phyloP scores from a whole-genome alignment of 352 stramenopile species.

The Phytopythium chamaehyphon region DNA sequence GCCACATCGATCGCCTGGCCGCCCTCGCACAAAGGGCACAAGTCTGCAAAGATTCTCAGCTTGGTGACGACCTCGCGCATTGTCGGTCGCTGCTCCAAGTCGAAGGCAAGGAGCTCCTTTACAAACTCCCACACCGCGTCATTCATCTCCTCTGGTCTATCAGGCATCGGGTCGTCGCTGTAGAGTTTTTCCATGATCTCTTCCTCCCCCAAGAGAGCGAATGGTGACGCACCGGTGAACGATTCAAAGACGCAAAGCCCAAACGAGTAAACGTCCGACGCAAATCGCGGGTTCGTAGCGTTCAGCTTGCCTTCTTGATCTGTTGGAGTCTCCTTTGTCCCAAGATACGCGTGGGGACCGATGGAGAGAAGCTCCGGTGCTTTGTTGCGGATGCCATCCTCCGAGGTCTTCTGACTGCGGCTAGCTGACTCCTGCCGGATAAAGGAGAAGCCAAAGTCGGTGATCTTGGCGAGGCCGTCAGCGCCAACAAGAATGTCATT shows the following conservation, averaged over 20 bases:
- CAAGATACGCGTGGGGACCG: background rate
- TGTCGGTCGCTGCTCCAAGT: conserved; percentile 12
- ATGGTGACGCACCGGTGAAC: conserved; percentile 27
- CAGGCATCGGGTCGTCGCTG: conserved; percentile 10
- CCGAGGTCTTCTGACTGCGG: conserved; percentile 5
- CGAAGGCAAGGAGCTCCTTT: conserved; percentile 3
- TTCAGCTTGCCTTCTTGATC: background rate
- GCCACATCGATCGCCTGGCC: background rate
- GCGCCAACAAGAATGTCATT: conserved; percentile 11
- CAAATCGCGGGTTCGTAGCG: conserved; percentile 18
- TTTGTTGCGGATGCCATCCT: conserved; percentile 3
- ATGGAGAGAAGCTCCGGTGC: conserved; percentile 6
- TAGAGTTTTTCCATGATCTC: conserved; percentile 20
- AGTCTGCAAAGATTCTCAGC: conserved; percentile 12
- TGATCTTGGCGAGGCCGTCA: conserved; percentile 13
- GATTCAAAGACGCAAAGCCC: conserved; percentile 45
- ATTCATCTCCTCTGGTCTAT: conserved; percentile 7
- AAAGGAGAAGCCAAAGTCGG: conserved; percentile 16
- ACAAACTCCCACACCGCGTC: conserved; percentile 17
- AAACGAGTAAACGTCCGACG: conserved; percentile 37
- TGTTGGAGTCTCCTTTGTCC: conserved; percentile 10
- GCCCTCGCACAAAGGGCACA: conserved; percentile 3
- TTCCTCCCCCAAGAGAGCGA: conserved; percentile 21
- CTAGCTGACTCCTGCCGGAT: conserved; percentile 1
- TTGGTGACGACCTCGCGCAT: conserved; percentile 7